Conservation (phyloP, 2,329 filamentous ascomycete species). For the Aspergillus sp. region DNA sequence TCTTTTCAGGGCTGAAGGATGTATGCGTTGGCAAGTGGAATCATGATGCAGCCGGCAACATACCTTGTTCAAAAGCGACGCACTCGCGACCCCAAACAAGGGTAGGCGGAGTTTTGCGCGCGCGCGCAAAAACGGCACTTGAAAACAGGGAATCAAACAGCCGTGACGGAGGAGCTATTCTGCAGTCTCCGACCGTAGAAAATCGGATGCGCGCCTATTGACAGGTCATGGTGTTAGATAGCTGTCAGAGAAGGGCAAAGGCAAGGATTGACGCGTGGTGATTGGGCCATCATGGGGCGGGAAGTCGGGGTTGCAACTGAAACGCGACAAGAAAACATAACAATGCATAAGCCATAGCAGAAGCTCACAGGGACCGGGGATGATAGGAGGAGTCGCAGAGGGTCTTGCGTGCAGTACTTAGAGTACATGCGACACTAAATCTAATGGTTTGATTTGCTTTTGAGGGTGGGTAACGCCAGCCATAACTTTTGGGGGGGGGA, state of each 20-base stretch:
- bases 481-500: background rate
- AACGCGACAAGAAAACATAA: slow-evolving; percentile 24
- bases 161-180: slow-evolving; percentile 3
- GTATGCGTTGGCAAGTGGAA: slow-evolving; percentile 46
- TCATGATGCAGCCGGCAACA: slow-evolving; percentile 37
- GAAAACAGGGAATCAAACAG: slow-evolving; percentile 6
- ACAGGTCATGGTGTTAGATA: slow-evolving; percentile 19
- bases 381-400: slow-evolving; percentile 4
- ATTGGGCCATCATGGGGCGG: slow-evolving; percentile 21
- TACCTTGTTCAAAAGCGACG: slow-evolving; percentile 40
- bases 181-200: slow-evolving; percentile 9
- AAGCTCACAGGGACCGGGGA: background rate
- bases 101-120: slow-evolving; percentile 18
- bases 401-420: slow-evolving; percentile 1
- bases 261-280: slow-evolving; percentile 28
- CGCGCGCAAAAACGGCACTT: slow-evolving; percentile 13
- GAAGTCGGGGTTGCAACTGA: slow-evolving; percentile 13
- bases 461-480: slow-evolving; percentile 7
- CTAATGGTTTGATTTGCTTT: slow-evolving; percentile 11
- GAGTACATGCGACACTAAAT: slow-evolving; percentile 7
- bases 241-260: slow-evolving; percentile 12
- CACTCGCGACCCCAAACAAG: slow-evolving; percentile 28
- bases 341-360: slow-evolving; percentile 16
- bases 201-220: slow-evolving; percentile 14
- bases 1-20: slow-evolving; percentile 32